Base-by-base conservation (phyloP, 306 rosid genomes). In the Quillaja saponaria region DNA sequence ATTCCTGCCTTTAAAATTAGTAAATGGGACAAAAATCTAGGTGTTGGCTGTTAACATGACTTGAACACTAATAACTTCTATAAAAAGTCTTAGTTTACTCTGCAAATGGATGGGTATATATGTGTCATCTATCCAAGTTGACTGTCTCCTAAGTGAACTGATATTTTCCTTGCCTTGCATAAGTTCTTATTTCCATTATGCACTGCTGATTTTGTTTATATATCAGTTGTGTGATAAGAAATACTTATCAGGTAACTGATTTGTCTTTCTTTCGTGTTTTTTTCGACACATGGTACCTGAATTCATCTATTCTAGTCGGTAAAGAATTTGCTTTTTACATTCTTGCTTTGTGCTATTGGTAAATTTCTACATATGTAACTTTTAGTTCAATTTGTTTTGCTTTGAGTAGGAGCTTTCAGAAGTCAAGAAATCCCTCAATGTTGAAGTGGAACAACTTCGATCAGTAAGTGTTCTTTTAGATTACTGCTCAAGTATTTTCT, bases 401-500 rank as follows among this genome's bases (percentile, higher is more conserved):
- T 50, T 42, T 53, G 58, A 61, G 57, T 86, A 94, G 99, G 99
- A 94, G 64, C 91, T 94, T 59, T 76, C 90, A 4, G 96, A 83
- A 13, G 96, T 89, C 51, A 94, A 94, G 86, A 82, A 85, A 76
- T 89, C 99, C 21, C 96, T 94, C 49, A 87, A 90, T 74, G 84
- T 80, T 16, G 99, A 94, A 76, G 97, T 90, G 60, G 99, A 87
- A 19, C 91, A 83, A 68, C 99, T 94, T 66, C 84, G 90, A 63
- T 53, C 85, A 21, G 97, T 94, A 71, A 84, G 99, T 69, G 21
- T n/a, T 61, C 58, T 70, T 65, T 63, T 40, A 38, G 16, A 12
- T 47, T 55, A 40, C 45, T 15, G 59, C 69, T 54, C 25, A 5
- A 16, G 45, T 37, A 34, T 46, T 20, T 60, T 46, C 51, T 64